Evolutionary conservation across 2,329 filamentous ascomycete species (phyloP), one percentile per base, ranked within the genome.

Genomic region (Aspergillus flavus): DNA sequence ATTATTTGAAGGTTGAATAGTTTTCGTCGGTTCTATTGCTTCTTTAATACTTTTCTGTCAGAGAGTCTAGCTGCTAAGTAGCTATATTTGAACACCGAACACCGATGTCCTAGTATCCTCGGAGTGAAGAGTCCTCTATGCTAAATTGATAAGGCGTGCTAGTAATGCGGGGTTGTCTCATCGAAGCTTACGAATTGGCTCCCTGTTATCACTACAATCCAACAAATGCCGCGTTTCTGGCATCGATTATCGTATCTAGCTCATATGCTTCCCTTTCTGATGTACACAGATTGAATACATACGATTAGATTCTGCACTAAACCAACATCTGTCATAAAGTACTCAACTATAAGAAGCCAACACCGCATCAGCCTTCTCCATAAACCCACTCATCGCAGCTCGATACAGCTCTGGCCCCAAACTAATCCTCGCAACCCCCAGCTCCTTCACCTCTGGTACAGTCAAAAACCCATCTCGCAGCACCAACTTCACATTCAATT

Each of bases 341-440:
- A 14, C 26, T 58, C 56, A 46, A 48, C 21, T 32, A 50, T 46
- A 58, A 10, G 55, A 36, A n/a, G 41, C 41, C 58, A 71, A 46
- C 57, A 69, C 39, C 36, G 19, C 64, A 67, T 78, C 79, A 19
- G 79, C 71, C 2, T 77, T 58, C 9, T 72, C 65, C 36, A 61
- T 63, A 32, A 72, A 68, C 11, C 64, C 74, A 36, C 71, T 70
- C 72, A 81, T 80, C 2, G 81, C 82, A 50, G 76, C 70, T 1
- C 72, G 64, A 68, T 78, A 83, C 62, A 86, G 62, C 28, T 76
- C 77, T 0, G 85, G 84, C 0, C 85, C 86, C 63, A 87, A 73
- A 71, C 84, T 87, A 65, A 87, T 81, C 65, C 85, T 81, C 7
- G 84, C 83, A 43, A 87, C 84, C 0, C 85, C 85, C 57, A 87